Base-by-base conservation (phyloP, 495 filamentous ascomycete species). In the Durotheca rogersii region DNA sequence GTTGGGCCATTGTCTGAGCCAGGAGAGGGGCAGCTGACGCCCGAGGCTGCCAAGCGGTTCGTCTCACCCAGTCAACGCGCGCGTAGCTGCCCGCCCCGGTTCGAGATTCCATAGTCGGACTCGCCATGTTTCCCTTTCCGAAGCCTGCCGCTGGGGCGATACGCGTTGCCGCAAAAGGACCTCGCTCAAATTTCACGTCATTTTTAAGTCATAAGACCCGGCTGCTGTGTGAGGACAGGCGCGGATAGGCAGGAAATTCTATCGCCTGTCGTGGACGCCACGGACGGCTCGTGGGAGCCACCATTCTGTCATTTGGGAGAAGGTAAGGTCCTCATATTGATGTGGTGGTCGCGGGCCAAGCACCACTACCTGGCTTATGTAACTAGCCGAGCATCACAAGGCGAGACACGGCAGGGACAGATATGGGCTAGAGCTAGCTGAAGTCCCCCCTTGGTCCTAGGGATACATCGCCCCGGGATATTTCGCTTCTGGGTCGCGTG, bases 281-380 rank as follows among this genome's bases (percentile, higher is more conserved):
- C 27, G 14, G 35, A 12, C 5, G 11, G 20, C 37, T 20, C 20
- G 11, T 21, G 15, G 4, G 34, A 45, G 33, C 14, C 11, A 48
- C 39, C 11, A 4, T 58, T 49, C 21, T 58, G 40, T 53, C 55
- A 58, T 58, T 49, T 53, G 48, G 52, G 55, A 58, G 34, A 49
- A 42, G 35, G 40, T 20, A 19, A 36, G 9, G 14, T 20, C 33
- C 37, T 25, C 45, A 32, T 16, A 31, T 14, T 14, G 18, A 15
- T 16, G 27, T 38, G 35, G 21, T 44, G 36, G 27, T 32, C 36
- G 33, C 44, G 46, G 33, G 25, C 27, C 38, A 11, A 11, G 23
- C n/a, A 27, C 47, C 15, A 10, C 33, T 45, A n/a, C 35, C 32
- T 25, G 25, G 47, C 41, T 48, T 47, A 41, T 12, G 41, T 51